Percentiles rank a stretch among this genome's conserved stretches.
These are phyloP conservation scores for Boechera divaricarpa DNA, from an alignment of 345 rosid genomes.

Conservation along the genomic window DNA sequence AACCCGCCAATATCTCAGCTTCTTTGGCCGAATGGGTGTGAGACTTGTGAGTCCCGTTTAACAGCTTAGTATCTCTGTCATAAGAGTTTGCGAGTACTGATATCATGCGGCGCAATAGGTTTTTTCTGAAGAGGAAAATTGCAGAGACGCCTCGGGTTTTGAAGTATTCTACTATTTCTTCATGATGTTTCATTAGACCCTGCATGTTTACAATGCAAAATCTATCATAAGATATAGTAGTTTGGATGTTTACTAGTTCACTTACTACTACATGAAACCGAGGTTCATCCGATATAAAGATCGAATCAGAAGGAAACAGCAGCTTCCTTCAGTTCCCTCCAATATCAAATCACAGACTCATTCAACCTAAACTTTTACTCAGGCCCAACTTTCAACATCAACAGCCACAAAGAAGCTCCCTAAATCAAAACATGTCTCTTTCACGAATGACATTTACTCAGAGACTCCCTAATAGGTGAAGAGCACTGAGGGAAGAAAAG, in stretches of 20 bases:
- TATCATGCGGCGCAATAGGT: slow-evolving; percentile 87
- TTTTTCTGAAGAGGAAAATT: slow-evolving; percentile 88
- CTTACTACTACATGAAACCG: neutral
- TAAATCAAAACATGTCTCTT: neutral
- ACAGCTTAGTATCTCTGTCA: slow-evolving; percentile 72
- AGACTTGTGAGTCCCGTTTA: slow-evolving; percentile 97
- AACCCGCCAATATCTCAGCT: slow-evolving; percentile 93
- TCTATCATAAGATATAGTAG: slow-evolving; percentile 3
- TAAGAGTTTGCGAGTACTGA: slow-evolving; percentile 93
- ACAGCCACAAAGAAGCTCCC: neutral
- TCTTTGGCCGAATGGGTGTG: slow-evolving; percentile 92
- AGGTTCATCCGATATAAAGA: neutral
- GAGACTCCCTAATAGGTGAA: neutral
- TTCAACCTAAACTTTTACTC: neutral
- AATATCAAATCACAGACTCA: neutral
- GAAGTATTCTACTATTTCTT: slow-evolving; percentile 84
- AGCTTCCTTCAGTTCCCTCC: neutral
- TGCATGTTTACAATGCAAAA: slow-evolving; percentile 37
- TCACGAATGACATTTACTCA: neutral
- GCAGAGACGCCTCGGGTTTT: slow-evolving; percentile 84
- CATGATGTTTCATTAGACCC: slow-evolving; percentile 91
- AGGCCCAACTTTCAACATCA: neutral
- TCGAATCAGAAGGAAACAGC: neutral
- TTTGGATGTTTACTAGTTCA: neutral
- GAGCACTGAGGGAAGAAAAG: neutral